Evolutionary conservation across 495 filamentous ascomycete genomes (phyloP).

Genomic region (Podospora comata): DNA sequence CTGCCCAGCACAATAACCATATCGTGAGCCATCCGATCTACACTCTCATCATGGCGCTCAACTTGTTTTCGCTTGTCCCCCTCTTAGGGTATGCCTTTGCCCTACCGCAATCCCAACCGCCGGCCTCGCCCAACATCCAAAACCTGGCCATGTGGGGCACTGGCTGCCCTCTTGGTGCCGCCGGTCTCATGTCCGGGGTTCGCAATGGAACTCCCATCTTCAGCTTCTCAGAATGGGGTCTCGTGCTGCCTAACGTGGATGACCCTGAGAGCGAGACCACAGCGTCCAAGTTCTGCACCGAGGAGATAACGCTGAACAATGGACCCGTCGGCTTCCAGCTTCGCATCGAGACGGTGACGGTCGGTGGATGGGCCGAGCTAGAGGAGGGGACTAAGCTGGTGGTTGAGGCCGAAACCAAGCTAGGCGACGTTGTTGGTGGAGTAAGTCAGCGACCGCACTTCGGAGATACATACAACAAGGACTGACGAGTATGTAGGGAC

Average conservation of each 20-base stretch:
- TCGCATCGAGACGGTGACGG: conserved; percentile 21
- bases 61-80: neutral
- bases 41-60: neutral
- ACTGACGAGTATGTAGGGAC: conserved; percentile 6
- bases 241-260: conserved; percentile 15
- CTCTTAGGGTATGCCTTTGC: neutral
- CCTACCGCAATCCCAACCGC: neutral
- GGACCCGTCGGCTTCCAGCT: conserved; percentile 24
- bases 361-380: conserved; percentile 23
- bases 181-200: conserved; percentile 17
- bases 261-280: conserved; percentile 1
- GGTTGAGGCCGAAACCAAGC: conserved; percentile 18
- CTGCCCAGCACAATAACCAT: neutral
- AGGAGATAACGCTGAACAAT: conserved; percentile 24
- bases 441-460: conserved; percentile 17
- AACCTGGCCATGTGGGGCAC: conserved; percentile 27
- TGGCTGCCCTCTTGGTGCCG: conserved; percentile 28
- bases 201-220: conserved; percentile 24
- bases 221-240: conserved; percentile 24
- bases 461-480: neutral
- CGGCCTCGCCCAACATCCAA: conserved; percentile 4
- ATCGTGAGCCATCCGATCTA: neutral
- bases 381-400: conserved; percentile 19
- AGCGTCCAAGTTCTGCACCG: conserved; percentile 26
- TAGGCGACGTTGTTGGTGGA: conserved; percentile 19